Conservation (phyloP, 441 rosid genomes). For the Adansonia gregorii region DNA sequence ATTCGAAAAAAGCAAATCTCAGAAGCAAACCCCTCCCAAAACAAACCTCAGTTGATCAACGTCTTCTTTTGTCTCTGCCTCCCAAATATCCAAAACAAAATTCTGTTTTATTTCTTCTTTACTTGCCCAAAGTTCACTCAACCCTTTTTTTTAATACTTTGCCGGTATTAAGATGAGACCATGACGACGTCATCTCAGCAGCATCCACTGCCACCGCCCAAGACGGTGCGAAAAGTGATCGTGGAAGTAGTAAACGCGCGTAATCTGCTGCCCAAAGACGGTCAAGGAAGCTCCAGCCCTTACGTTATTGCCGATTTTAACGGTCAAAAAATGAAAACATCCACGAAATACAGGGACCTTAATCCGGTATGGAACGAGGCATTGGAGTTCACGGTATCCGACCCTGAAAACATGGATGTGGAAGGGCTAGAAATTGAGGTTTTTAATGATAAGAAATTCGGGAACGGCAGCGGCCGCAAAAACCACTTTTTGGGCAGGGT, state of each 20-base stretch:
- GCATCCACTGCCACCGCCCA: slow-evolving; percentile 37
- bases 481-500: slow-evolving; percentile 87
- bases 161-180: slow-evolving; percentile 37
- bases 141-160: background rate
- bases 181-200: slow-evolving; percentile 59
- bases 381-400: slow-evolving; percentile 74
- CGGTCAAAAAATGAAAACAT: slow-evolving; percentile 68
- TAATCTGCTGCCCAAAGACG: slow-evolving; percentile 83
- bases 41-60: slow-evolving; percentile 30
- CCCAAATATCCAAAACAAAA: background rate
- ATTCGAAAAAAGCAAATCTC: slow-evolving; percentile 12
- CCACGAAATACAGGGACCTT: slow-evolving; percentile 71
- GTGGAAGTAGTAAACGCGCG: slow-evolving; percentile 76
- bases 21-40: background rate
- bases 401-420: slow-evolving; percentile 65
- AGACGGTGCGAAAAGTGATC: slow-evolving; percentile 52
- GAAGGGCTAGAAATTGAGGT: slow-evolving; percentile 87
- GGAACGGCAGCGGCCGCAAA: slow-evolving; percentile 78
- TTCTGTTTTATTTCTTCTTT: background rate
- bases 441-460: slow-evolving; percentile 67
- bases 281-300: slow-evolving; percentile 90
- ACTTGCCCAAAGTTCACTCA: slow-evolving; percentile 15
- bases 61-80: background rate
- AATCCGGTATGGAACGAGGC: slow-evolving; percentile 87
- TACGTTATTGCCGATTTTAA: slow-evolving; percentile 80